Evolutionary conservation across 116 monocot species (phyloP).

Genomic region (Iris pallida): DNA sequence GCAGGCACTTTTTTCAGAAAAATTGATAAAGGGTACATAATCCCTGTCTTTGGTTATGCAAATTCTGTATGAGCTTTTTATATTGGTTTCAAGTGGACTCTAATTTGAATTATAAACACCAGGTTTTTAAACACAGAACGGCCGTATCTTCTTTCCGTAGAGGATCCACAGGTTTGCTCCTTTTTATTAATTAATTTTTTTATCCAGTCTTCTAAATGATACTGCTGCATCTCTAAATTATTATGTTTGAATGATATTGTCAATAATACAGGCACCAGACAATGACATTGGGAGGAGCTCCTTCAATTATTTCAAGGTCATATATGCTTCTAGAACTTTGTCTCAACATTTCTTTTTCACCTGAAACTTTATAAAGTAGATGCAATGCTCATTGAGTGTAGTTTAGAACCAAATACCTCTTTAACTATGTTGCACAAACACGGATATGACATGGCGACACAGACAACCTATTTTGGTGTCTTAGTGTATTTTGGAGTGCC

Average conservation of each 20-base stretch:
- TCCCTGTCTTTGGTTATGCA: constrained; percentile 2
- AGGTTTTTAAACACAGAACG: constrained; percentile 75
- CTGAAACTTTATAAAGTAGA: too few relatives aligned
- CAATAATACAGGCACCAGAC: constrained; percentile 43
- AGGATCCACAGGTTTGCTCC: constrained; percentile 78
- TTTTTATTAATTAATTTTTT: constrained; percentile 1
- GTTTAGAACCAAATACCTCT: too few relatives aligned
- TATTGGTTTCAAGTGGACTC: neutral
- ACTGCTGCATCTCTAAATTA: neutral
- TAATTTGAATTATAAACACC: neutral
- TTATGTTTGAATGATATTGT: neutral
- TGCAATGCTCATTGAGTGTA: too few relatives aligned
- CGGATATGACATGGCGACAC: too few relatives aligned
- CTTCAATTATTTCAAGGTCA: constrained; percentile 84
- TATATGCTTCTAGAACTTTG: neutral
- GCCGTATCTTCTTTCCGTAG: constrained; percentile 66
- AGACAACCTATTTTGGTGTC: too few relatives aligned
- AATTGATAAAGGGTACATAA: constrained; percentile 57
- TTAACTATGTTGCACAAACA: too few relatives aligned
- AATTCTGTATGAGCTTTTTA: neutral
- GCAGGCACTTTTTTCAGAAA: constrained; percentile 66
- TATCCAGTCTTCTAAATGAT: neutral
- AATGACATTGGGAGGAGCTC: constrained; percentile 93
- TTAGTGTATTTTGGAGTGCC: too few relatives aligned
- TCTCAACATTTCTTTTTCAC: too few relatives aligned